Percentiles rank a stretch among this genome's conserved stretches.
phyloP scores from a whole-genome alignment of 345 rosid genomes.

The Diplotaxis tenuifolia region DNA sequence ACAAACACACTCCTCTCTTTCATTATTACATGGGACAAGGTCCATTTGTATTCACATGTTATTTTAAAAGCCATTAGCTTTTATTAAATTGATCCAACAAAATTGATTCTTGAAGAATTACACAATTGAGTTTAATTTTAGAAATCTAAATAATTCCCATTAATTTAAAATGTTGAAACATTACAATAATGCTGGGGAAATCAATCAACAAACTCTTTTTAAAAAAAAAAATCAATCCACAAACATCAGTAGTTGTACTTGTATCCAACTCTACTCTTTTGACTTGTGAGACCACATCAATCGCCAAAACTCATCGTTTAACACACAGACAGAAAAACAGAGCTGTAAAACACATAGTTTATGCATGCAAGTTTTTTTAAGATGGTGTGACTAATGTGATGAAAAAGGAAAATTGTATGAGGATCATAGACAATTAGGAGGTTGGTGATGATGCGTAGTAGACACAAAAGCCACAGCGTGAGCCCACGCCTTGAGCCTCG shows the following conservation, averaged over 20 bases:
- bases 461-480: slow-evolving; percentile 82
- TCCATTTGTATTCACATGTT: too few species aligned
- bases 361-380: neutral
- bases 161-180: slow-evolving; percentile 26
- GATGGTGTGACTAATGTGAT: neutral
- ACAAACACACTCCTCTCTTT: too few species aligned
- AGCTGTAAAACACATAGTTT: neutral
- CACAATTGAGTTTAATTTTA: neutral
- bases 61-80: too few species aligned
- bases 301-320: slow-evolving; percentile 13
- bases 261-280: slow-evolving; percentile 7
- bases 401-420: neutral
- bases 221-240: too few species aligned
- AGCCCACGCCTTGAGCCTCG: slow-evolving; percentile 95
- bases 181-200: slow-evolving; percentile 27
- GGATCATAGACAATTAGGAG: slow-evolving; percentile 28
- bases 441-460: slow-evolving; percentile 43
- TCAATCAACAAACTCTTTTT: slow-evolving; percentile 29
- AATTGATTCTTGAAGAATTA: slow-evolving; percentile 18
- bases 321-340: neutral
- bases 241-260: neutral
- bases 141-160: neutral
- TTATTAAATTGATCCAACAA: too few species aligned
- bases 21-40: too few species aligned
- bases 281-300: neutral